Conservation (phyloP, 129 eudicot genomes). For the Arctium minus region DNA sequence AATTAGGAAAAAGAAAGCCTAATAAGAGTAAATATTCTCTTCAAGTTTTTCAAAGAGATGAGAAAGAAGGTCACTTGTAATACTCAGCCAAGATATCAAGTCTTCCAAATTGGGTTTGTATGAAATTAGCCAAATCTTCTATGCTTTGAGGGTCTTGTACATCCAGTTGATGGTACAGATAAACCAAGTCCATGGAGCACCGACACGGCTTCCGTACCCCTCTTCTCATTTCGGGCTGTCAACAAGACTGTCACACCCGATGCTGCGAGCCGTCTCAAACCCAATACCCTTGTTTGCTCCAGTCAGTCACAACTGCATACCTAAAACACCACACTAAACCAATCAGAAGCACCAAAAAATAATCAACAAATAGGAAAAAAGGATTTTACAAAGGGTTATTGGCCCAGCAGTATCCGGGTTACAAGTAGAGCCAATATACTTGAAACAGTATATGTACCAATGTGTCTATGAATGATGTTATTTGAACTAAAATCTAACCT, state of each 20-base stretch:
- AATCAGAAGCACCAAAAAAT: background rate
- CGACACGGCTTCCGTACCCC: slow-evolving; percentile 56
- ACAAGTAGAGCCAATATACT: no score
- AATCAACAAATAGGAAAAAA: background rate
- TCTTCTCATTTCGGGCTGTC: slow-evolving; percentile 67
- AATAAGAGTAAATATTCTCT: background rate
- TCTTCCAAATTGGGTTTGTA: slow-evolving; percentile 46
- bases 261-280: slow-evolving; percentile 58
- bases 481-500: slow-evolving; percentile 8
- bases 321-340: slow-evolving; percentile 24
- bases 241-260: slow-evolving; percentile 61
- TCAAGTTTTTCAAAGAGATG: background rate
- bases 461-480: no score
- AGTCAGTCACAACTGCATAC: slow-evolving; percentile 85
- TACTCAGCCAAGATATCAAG: slow-evolving; percentile 64
- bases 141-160: slow-evolving; percentile 61
- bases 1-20: background rate
- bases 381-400: no score
- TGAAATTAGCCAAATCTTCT: slow-evolving; percentile 45
- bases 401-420: no score
- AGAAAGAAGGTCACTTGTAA: slow-evolving; percentile 3
- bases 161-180: slow-evolving; percentile 75
- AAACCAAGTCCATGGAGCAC: slow-evolving; percentile 54
- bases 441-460: no score
- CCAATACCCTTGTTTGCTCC: slow-evolving; percentile 97